Base-by-base conservation (phyloP, 208 protist species). In the Spongospora subterranea region DNA sequence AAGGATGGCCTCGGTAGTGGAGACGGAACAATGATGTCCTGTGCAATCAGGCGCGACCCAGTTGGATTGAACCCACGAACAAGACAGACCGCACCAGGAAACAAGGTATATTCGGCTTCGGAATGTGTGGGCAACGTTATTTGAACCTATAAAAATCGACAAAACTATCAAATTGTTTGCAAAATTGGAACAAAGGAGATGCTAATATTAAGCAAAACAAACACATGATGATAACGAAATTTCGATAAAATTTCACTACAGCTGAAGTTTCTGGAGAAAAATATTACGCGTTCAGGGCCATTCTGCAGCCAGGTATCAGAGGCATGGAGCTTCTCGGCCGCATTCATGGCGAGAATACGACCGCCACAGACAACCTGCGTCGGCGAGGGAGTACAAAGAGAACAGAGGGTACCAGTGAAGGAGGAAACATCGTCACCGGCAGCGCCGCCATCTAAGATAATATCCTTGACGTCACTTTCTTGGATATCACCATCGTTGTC, bases 331-430 rank as follows among this genome's bases (percentile, higher is more conserved):
- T 82, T 82, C 6, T 35, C 13, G 13, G 6, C n/a, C 17, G 71
- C 35, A 82, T 60, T 60, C 6, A 20, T 40, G 6, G 71, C 35
- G 11, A 6, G n/a, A 35, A 82, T 82, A 6, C 13, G 24, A 60
- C 71, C 71, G n/a, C 71, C 71, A 82, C 71, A 82, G 71, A 82
- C 17, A 20, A 82, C 71, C n/a, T 82, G 17, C 6, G 71, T 40
- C 6, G n/a, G 17, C 17, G 71, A 82, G n/a, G 71, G 17, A 6
- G n/a, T n/a, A 43, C n/a, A 6, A 35, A 82, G 71, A 6, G 40
- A 13, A 35, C 50, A 45, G 17, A 82, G 17, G 35, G 6, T 35
- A 13, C n/a, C n/a, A 35, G n/a, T 82, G n/a, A n/a, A n/a, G n/a
- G n/a, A n/a, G n/a, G n/a, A n/a, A n/a, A n/a, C n/a, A n/a, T n/a